Base-by-base conservation (phyloP, 805 yeast genomes). In the Wickerhamomyces chaumierensis region DNA sequence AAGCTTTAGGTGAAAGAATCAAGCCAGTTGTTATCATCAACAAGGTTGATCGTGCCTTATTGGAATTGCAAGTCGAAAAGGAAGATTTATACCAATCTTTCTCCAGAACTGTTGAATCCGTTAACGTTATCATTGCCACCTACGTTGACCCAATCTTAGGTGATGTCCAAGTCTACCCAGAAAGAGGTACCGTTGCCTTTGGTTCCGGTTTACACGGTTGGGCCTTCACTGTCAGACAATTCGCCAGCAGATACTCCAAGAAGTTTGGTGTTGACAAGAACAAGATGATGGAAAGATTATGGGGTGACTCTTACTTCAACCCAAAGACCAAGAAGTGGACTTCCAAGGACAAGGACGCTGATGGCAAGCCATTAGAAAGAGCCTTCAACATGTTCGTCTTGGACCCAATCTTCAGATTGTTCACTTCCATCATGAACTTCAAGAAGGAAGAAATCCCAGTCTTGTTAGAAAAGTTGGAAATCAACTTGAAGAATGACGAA, bases 121-220 rank as follows among this genome's bases (percentile, higher is more conserved):
- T 88, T 61, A 90, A 90, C 81, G 98, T 92, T 64, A 82, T 92
- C 66, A 86, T 90, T 66, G 75, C 97, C 53, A 90, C 97, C 60
- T 90, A 90, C 75, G 72, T 78, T 61, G 98, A 90, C 67, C 73
- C 75, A 69, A 68, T 75, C 48, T 70, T 90, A 51, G 98, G 98
- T 75, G 97, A 90, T 63, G 81, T 75, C 61, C 97, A 90, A 77
- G 97, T 90, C 52, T 90, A 81, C 95, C 98, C 98, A 71, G 94
- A 90, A 69, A 69, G 71, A 66, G 98, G 98, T 75, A 90, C 97
- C 69, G 95, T 90, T 64, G 98, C 98, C 57, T 90, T 90, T 72
- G 97, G 95, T 77, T 92, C 97, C 69, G 98, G 97, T 83, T 78
- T 90, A 65, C 98, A 90, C 81, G 98, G 98, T 72, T 90, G 98